phyloP scores from a whole-genome alignment of 2,329 filamentous ascomycete genomes.

The Botrytis hyacinthi region DNA sequence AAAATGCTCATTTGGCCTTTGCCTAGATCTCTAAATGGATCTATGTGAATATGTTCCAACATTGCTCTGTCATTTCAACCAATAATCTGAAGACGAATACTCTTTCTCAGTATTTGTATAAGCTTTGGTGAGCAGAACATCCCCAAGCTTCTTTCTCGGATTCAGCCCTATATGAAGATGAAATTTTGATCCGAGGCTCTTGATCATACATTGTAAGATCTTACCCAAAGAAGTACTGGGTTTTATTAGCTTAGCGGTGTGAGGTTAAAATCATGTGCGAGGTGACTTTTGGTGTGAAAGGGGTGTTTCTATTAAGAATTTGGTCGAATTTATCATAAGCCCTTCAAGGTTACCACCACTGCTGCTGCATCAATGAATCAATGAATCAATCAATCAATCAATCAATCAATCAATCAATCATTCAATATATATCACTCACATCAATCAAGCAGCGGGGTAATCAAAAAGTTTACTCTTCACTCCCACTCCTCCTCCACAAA shows the following conservation, averaged over 20 bases:
- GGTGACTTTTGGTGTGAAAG: accelerated
- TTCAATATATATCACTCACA: neutral
- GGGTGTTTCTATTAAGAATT: neutral
- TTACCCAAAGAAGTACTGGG: neutral
- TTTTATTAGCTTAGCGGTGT: neutral
- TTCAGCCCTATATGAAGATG: conserved; percentile 10
- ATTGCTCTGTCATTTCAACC: neutral
- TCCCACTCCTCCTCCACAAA: neutral
- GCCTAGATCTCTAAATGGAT: neutral
- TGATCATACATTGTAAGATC: neutral
- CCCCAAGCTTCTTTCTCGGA: neutral
- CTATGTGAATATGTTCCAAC: neutral
- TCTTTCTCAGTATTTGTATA: neutral
- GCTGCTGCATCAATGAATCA: neutral
- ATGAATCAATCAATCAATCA: neutral
- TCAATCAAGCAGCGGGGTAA: neutral
- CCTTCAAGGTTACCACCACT: neutral
- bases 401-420: neutral
- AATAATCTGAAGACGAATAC: neutral
- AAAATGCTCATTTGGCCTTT: no score
- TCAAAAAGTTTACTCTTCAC: neutral
- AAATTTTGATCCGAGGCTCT: neutral
- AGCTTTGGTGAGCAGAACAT: neutral
- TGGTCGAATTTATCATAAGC: neutral
- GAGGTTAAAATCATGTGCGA: neutral